Percentiles rank a stretch among this genome's conserved stretches.
Conservation (phyloP, 148 eudicot genomes). For the Salicornia ramosissima region DNA sequence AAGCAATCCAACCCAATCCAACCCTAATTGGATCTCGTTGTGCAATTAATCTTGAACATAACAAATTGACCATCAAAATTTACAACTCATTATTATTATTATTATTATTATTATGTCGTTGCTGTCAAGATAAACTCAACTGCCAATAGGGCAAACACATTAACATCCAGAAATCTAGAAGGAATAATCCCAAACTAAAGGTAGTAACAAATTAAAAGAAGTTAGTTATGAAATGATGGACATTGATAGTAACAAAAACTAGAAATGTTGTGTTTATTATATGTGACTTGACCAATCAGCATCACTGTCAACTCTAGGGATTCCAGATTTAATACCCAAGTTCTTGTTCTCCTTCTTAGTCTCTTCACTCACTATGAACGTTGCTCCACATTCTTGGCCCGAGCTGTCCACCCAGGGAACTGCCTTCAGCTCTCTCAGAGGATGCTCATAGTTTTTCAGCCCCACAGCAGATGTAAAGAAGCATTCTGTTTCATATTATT, state of each 20-base stretch:
- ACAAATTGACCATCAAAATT: too few relatives aligned
- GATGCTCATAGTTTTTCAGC: slow-evolving; percentile 75
- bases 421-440: slow-evolving; percentile 56
- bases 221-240: not conserved
- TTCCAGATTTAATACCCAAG: slow-evolving; percentile 25
- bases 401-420: slow-evolving; percentile 75
- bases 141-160: slow-evolving; percentile 9
- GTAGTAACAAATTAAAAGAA: not conserved
- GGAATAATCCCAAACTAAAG: slow-evolving; percentile 3
- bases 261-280: not conserved
- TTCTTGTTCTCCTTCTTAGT: slow-evolving; percentile 39
- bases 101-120: too few relatives aligned
- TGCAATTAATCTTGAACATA: too few relatives aligned
- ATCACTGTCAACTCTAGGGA: slow-evolving; percentile 81
- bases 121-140: not conserved
- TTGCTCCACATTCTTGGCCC: slow-evolving; percentile 65
- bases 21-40: too few relatives aligned
- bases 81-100: too few relatives aligned
- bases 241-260: not conserved
- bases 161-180: not conserved
- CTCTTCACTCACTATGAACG: slow-evolving; percentile 53
- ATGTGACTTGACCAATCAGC: slow-evolving; percentile 61
- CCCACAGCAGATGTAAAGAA: slow-evolving; percentile 72
- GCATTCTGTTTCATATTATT: slow-evolving; percentile 64
- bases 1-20: too few relatives aligned